Evolutionary conservation across 2,329 filamentous ascomycete genomes (phyloP).

Genomic region (Xylaria sp.): DNA sequence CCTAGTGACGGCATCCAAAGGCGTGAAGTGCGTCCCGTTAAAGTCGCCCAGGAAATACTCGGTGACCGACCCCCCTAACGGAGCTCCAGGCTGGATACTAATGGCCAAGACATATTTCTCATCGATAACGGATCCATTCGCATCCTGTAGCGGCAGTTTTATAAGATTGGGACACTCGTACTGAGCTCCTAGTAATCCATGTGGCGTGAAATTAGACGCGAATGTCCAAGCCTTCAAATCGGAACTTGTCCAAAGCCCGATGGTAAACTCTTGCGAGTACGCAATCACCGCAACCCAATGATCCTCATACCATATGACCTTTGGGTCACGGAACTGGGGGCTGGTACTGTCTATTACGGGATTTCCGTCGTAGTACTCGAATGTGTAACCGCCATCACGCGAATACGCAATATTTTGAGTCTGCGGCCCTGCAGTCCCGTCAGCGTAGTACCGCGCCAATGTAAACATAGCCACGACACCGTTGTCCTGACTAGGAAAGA

Average conservation of each 20-base stretch:
- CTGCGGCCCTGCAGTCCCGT: constrained; percentile 56
- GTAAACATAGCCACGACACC: constrained; percentile 71
- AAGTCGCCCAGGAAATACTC: constrained; percentile 70
- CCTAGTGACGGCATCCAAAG: constrained; percentile 56
- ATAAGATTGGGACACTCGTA: constrained; percentile 74
- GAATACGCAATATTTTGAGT: constrained; percentile 72
- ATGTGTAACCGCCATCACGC: constrained; percentile 69
- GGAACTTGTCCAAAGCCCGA: constrained; percentile 71
- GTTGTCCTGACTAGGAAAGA: constrained; percentile 70
- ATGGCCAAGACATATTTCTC: constrained; percentile 61
- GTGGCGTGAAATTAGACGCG: constrained; percentile 67
- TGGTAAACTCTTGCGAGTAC: constrained; percentile 64
- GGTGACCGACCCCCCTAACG: constrained; percentile 64
- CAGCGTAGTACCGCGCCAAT: constrained; percentile 51
- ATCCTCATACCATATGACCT: constrained; percentile 68
- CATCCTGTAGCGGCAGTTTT: constrained; percentile 59
- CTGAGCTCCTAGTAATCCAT: constrained; percentile 64
- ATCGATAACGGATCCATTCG: constrained; percentile 48
- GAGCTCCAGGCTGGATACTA: constrained; percentile 68
- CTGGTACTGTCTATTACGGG: constrained; percentile 68
- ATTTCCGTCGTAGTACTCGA: constrained; percentile 68
- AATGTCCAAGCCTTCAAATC: constrained; percentile 69
- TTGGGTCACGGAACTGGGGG: constrained; percentile 72
- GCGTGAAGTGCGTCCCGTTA: constrained; percentile 71
- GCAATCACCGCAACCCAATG: constrained; percentile 69